phyloP scores from a whole-genome alignment of 306 rosid species.

The Nissolia schottii region DNA sequence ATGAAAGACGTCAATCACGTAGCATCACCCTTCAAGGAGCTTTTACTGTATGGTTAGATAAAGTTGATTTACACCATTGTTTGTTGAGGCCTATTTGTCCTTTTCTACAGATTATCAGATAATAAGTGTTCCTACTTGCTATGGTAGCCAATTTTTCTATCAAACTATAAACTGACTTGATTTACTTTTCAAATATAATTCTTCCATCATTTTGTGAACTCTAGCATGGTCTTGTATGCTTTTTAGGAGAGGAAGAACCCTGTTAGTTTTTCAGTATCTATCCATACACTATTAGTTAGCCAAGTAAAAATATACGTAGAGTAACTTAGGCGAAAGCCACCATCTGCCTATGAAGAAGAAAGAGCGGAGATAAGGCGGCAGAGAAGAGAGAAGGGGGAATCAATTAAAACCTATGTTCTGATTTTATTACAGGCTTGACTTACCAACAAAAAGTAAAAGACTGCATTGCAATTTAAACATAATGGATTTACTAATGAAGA shows the following conservation, averaged over 20 bases:
- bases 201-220: neutral
- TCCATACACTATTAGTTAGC: neutral
- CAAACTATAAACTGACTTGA: neutral
- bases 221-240: neutral
- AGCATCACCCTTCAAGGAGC: neutral
- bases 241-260: neutral
- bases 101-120: neutral
- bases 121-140: neutral
- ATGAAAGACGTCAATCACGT: neutral
- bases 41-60: neutral
- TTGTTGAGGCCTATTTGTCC: neutral
- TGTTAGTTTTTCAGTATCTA: neutral
- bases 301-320: neutral
- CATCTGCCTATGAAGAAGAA: neutral
- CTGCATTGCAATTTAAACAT: conserved; percentile 2
- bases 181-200: neutral
- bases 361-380: neutral
- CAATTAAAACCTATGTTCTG: neutral
- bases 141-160: neutral
- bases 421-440: neutral
- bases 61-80: neutral
- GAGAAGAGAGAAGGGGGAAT: neutral
- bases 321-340: neutral
- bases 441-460: neutral
- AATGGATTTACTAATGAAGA: neutral